Evolutionary conservation across 2,329 filamentous ascomycete species (phyloP), one percentile per base, ranked within the genome.

Genomic region (Clonostachys rhizophaga): DNA sequence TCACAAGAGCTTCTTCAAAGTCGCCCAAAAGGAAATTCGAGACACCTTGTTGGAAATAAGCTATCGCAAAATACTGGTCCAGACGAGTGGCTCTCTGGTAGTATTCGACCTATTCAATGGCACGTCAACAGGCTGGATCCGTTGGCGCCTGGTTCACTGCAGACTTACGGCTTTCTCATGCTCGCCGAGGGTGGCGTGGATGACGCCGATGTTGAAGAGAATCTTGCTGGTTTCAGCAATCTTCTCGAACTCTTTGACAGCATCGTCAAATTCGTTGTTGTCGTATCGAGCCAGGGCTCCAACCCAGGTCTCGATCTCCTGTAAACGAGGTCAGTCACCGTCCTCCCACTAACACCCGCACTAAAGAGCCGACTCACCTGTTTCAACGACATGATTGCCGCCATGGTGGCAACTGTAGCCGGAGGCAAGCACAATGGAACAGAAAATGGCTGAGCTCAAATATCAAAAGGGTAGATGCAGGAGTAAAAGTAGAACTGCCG

Each of bases 231-330:
- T 99, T 65, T 97, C 94, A 51, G 87, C 79, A 60, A 99, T 96
- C 56, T 78, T 81, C 52, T 89, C 87, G 63, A 99, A 97, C 51
- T 88, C 82, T 57, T 77, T 81, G 52, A 97, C 72, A 30, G 94
- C 84, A 55, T 92, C 87, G 61, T 97, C 92, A 69, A 95, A 97
- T 62, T 99, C 90, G 71, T 96, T 95, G 71, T 92, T 94, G 71
- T 99, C 94, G 73, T 99, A 99, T 64, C 86, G 86, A 58, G 76
- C 84, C 47, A 99, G 83, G 68, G 94, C 94, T 65, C 86, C 77
- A 56, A 97, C 94, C 94, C 94, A 99, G 44, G 90, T 95, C 74
- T 97, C 92, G 69, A 99, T 99, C 87, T 99, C 94, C 91, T 95
- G 36, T 11, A n/a, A n/a, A 39, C 7, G 14, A n/a, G 17, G 36